Evolutionary conservation across 2,329 filamentous ascomycete genomes (phyloP).

Genomic region (Dactylellina drechsleri): DNA sequence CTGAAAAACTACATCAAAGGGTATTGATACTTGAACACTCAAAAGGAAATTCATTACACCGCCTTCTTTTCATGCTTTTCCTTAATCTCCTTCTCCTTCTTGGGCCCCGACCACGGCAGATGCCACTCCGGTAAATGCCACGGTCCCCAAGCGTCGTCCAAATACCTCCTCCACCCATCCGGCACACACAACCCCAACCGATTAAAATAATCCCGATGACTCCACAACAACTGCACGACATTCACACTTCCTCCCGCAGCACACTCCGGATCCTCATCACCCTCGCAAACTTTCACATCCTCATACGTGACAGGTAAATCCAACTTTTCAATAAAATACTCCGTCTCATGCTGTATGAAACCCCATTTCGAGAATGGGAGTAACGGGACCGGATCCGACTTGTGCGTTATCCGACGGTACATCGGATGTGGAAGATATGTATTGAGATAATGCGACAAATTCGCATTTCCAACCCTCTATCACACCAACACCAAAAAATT

Average conservation of each 20-base stretch:
- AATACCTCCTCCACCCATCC: conserved; percentile 59
- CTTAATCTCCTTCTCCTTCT: neutral
- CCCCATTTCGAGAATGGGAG: conserved; percentile 89
- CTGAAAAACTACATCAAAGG: neutral
- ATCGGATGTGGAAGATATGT: conserved; percentile 43
- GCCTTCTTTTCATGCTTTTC: neutral
- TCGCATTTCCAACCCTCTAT: conserved; percentile 69
- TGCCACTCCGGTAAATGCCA: conserved; percentile 28
- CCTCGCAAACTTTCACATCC: conserved; percentile 73
- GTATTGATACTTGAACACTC: neutral
- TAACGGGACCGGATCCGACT: conserved; percentile 86
- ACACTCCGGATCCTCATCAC: conserved; percentile 76
- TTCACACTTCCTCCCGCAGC: conserved; percentile 74
- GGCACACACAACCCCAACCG: conserved; percentile 88
- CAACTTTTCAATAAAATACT: conserved; percentile 82
- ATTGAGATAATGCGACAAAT: conserved; percentile 69
- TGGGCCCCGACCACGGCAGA: neutral
- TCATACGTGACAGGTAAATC: conserved; percentile 73
- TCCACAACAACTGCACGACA: conserved; percentile 92
- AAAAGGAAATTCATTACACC: neutral
- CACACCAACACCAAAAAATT: conserved; percentile 68
- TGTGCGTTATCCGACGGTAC: conserved; percentile 85
- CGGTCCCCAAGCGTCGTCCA: conserved; percentile 39
- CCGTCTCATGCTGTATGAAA: conserved; percentile 83
- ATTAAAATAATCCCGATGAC: conserved; percentile 97